Evolutionary conservation across 257 asterid genomes (phyloP), one percentile per base, ranked within the genome.

Genomic region (Mitragyna speciosa): DNA sequence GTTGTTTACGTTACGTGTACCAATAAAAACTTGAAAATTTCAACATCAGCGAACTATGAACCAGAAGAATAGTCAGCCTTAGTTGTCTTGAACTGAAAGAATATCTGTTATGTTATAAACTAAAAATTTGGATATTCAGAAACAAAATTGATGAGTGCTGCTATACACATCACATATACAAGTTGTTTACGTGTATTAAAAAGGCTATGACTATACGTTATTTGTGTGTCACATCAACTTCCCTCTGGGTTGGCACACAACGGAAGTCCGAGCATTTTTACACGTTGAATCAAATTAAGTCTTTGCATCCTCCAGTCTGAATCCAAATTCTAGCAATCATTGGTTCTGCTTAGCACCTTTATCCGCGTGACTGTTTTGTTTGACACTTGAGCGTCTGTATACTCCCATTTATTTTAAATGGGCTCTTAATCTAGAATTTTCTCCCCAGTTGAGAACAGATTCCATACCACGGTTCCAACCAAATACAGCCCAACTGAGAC

Each of bases 371-470:
- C 79, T 41, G 71, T n/a, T n/a, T n/a, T 28, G 66, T 58, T 64
- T 75, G 77, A 70, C 17, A 69, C 70, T 76, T 12, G 39, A 76
- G 61, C 31, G 58, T 76, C 67, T 36, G 11, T 2, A 17, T 43
- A 33, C 58, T 61, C 58, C 47, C 76, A 15, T 16, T 45, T 31
- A 2, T 30, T 54, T 30, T 33, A 36, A 63, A 33, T 39, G 45
- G 51, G 14, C 20, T 33, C 76, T 66, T 75, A 80, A 70, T 94
- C 97, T 58, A 94, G 14, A 47, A 94, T 90, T 83, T 91, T 94
- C 88, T 94, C 96, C 15, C 98, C 98, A 31, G 97, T 92, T 52
- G 98, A 90, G 89, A 94, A 94, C 70, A 90, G 90, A 80, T 92
- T 90, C 97, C 97, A 92, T 24, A 92, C 89, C 59, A 91, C 95